Percentiles rank a stretch among this genome's conserved stretches.
phyloP scores from a whole-genome alignment of 768 basidiomycete genomes.

The Mycena leptocephala region DNA sequence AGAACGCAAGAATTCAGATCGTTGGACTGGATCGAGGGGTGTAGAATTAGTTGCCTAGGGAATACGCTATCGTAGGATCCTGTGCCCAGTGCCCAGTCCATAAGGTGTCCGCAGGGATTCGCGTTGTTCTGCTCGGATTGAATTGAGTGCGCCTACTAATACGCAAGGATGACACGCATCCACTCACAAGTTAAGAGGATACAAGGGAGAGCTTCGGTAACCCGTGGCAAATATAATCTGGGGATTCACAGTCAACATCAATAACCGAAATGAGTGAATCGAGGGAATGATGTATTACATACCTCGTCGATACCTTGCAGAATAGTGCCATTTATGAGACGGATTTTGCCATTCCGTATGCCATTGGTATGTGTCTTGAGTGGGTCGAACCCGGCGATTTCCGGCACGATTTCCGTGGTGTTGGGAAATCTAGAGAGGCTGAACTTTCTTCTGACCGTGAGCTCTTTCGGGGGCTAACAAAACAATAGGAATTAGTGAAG shows the following conservation, averaged over 20 bases:
- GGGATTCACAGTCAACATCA: too few relatives aligned
- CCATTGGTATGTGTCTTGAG: constrained; percentile 29
- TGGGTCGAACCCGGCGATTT: constrained; percentile 44
- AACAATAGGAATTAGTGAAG: constrained; percentile 26
- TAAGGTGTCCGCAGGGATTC: constrained; percentile 13
- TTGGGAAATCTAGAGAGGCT: constrained; percentile 43
- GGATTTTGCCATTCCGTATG: constrained; percentile 44
- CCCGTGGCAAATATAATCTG: constrained; percentile 12
- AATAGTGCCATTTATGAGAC: constrained; percentile 46
- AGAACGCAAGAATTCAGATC: too few relatives aligned
- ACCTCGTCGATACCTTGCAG: constrained; percentile 43
- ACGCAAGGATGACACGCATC: background rate
- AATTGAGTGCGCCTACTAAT: background rate
- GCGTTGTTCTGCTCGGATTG: background rate
- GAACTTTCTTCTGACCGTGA: background rate
- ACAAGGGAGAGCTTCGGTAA: background rate
- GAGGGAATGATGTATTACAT: background rate
- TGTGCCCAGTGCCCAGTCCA: constrained; percentile 47
- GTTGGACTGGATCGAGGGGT: too few relatives aligned
- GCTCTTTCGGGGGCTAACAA: constrained; percentile 26
- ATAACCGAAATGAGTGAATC: too few relatives aligned
- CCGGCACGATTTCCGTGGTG: constrained; percentile 48
- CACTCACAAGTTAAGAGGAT: constrained; percentile 2
- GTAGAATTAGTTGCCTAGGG: too few relatives aligned
- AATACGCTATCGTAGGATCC: constrained; percentile 49